phyloP scores from a whole-genome alignment of 164 flowering plant species.

The Paratinospora sagittata region DNA sequence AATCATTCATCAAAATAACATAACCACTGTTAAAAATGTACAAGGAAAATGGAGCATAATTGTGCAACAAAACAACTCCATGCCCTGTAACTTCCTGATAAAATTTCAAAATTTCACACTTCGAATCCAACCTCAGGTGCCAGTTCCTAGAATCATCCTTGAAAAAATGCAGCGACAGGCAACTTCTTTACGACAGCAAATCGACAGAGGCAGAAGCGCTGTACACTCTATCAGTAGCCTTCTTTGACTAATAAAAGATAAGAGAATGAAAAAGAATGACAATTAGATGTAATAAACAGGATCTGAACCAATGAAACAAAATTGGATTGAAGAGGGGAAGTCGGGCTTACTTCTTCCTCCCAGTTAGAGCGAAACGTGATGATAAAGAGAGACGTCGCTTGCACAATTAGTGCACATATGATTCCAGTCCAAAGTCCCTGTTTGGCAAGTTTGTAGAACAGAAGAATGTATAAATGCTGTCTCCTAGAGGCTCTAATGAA shows the following conservation, averaged over 20 bases:
- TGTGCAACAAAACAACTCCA: neutral
- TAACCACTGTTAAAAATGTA: too few relatives aligned
- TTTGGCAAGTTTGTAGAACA: neutral
- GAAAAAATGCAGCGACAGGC: neutral
- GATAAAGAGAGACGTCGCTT: neutral
- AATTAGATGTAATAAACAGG: neutral
- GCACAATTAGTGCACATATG: neutral
- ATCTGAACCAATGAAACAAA: neutral
- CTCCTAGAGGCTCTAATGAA: neutral
- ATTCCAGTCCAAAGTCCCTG: constrained; percentile 56
- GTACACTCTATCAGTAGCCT: constrained; percentile 2
- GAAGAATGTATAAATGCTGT: neutral
- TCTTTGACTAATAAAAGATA: neutral
- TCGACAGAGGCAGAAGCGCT: neutral
- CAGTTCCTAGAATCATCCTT: too few relatives aligned
- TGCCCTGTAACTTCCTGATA: neutral
- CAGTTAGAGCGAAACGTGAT: constrained; percentile 8
- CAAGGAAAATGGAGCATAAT: neutral
- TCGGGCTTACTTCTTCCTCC: constrained; percentile 8
- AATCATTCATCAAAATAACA: too few relatives aligned
- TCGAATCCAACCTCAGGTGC: neutral
- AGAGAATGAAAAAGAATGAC: neutral
- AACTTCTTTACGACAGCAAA: constrained; percentile 5
- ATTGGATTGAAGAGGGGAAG: neutral
- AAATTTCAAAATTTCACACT: too few relatives aligned